These are phyloP conservation scores for Cytidiella melzeri DNA, from an alignment of 768 basidiomycete genomes.

Conservation along the genomic window DNA sequence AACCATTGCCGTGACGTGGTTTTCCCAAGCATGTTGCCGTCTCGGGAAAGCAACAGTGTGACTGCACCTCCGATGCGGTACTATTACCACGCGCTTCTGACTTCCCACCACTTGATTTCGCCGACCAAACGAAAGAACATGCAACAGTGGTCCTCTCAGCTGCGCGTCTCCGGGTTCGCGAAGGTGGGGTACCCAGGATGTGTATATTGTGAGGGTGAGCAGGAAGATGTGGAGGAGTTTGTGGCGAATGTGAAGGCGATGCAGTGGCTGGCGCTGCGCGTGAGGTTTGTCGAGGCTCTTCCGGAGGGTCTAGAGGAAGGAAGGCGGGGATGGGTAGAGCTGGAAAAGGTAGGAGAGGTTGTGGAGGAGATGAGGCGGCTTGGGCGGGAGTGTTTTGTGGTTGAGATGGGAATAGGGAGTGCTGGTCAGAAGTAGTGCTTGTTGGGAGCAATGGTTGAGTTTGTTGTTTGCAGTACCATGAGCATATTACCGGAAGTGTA, in stretches of 20 bases:
- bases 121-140: conserved; percentile 55
- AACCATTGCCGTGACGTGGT: not conserved
- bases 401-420: conserved; percentile 63
- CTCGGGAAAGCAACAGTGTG: not conserved
- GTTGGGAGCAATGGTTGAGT: no score
- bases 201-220: conserved; percentile 61
- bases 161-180: conserved; percentile 57
- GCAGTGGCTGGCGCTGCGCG: conserved; percentile 71
- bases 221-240: conserved; percentile 53
- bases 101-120: conserved; percentile 69
- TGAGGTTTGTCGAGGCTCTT: conserved; percentile 53
- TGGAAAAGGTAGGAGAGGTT: conserved; percentile 65
- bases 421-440: conserved; percentile 8
- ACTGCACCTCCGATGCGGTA: conserved; percentile 3
- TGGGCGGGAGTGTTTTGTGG: conserved; percentile 48
- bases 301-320: conserved; percentile 6
- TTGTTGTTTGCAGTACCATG: no score
- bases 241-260: conserved; percentile 61
- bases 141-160: conserved; percentile 48
- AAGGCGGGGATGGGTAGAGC: conserved; percentile 44
- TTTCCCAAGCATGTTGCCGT: no score
- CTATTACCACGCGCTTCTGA: conserved; percentile 55
- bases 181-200: conserved; percentile 74
- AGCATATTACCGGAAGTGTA: no score
- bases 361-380: conserved; percentile 59